Evolutionary conservation across 495 filamentous ascomycete genomes (phyloP).

Genomic region (Aspergillus sclerotiicarbonarius): DNA sequence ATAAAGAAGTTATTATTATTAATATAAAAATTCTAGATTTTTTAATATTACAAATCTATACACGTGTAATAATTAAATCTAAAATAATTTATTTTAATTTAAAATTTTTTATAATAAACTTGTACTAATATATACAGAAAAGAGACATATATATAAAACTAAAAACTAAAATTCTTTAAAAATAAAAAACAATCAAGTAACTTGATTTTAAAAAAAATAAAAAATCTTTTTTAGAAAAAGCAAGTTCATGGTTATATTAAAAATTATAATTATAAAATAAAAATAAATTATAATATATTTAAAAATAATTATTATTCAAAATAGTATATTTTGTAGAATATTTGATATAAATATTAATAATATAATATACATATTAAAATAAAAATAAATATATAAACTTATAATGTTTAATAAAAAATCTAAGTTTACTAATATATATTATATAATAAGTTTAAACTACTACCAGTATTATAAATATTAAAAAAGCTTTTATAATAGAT

Average conservation of each 20-base stretch:
- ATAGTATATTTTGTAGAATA: background rate
- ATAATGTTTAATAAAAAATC: too few species aligned
- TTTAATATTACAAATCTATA: too few species aligned
- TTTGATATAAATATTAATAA: conserved; percentile 1
- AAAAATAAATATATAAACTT: too few species aligned
- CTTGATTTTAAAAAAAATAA: conserved; percentile 1
- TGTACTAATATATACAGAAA: too few species aligned
- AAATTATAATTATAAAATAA: background rate
- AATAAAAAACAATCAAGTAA: background rate
- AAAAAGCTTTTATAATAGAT: too few species aligned
- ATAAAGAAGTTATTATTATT: too few species aligned
- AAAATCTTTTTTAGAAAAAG: conserved; percentile 1
- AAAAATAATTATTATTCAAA: background rate
- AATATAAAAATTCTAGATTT: too few species aligned
- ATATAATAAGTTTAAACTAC: conserved; percentile 4
- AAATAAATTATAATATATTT: conserved; percentile 1
- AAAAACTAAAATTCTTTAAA: background rate
- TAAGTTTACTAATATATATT: background rate
- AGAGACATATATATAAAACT: background rate
- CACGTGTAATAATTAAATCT: too few species aligned
- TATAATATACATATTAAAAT: too few species aligned
- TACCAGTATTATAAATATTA: background rate
- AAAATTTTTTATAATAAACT: too few species aligned
- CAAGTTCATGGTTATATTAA: background rate
- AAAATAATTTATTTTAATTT: too few species aligned